phyloP scores from a whole-genome alignment of 352 stramenopile genomes.

The Globisporangium polare region DNA sequence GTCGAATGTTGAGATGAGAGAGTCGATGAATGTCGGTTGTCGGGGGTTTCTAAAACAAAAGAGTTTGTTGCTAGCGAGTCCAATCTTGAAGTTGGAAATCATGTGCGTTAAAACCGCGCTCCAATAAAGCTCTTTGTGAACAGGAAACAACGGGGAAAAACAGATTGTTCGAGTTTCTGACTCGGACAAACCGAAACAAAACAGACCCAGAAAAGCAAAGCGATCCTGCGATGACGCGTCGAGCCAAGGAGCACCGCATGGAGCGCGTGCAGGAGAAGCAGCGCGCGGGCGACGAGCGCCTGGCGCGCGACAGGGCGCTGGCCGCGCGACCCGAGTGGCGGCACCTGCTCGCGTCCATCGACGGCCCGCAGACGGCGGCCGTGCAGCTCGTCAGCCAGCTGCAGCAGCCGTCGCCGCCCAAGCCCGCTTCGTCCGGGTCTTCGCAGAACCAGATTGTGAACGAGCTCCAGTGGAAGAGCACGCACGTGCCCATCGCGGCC shows the following conservation, averaged over 20 bases:
- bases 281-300: constrained; percentile 31
- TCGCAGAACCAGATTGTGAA: constrained; percentile 33
- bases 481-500: constrained; percentile 63
- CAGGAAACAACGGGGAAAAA: no score
- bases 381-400: constrained; percentile 6
- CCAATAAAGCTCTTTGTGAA: no score
- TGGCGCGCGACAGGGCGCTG: constrained; percentile 37
- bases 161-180: no score
- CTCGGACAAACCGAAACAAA: background rate
- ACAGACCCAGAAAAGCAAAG: no score
- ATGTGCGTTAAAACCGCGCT: no score
- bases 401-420: constrained; percentile 7
- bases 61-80: no score
- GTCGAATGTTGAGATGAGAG: no score
- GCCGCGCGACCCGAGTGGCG: constrained; percentile 46
- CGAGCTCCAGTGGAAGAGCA: constrained; percentile 75
- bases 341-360: constrained; percentile 55
- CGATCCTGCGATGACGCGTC: constrained; percentile 50
- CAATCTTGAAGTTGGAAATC: no score
- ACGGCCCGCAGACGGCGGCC: constrained; percentile 21
- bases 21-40: no score
- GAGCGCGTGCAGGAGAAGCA: constrained; percentile 63
- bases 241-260: constrained; percentile 65
- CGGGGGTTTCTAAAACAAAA: no score
- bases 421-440: background rate